Evolutionary conservation across 2,329 filamentous ascomycete species (phyloP).

Genomic region (Pseudogymnoascus sp.): DNA sequence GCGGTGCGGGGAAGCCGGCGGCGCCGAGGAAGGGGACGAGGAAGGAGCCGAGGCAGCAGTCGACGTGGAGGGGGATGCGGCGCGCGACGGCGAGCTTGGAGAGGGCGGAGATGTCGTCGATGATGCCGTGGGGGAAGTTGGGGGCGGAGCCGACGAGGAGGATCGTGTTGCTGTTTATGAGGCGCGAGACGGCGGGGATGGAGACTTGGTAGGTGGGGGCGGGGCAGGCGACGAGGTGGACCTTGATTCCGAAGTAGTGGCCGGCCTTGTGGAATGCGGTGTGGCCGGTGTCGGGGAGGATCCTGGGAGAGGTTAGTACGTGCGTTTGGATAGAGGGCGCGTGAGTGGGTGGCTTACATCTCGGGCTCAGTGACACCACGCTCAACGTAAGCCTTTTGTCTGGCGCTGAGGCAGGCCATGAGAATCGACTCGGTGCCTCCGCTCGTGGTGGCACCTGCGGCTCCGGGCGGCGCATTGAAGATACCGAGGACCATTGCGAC

Average conservation of each 20-base stretch:
- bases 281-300: constrained; percentile 88
- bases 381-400: constrained; percentile 81
- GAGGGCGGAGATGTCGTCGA: constrained; percentile 83
- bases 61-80: constrained; percentile 83
- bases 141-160: constrained; percentile 89
- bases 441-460: constrained; percentile 80
- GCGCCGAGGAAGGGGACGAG: constrained; percentile 84
- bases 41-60: constrained; percentile 96
- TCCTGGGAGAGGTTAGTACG: constrained; percentile 45
- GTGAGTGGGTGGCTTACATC: constrained; percentile 52
- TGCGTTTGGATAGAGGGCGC: not conserved
- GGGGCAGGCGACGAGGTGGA: constrained; percentile 81
- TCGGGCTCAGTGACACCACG: constrained; percentile 85
- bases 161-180: constrained; percentile 91
- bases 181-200: constrained; percentile 63
- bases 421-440: constrained; percentile 95
- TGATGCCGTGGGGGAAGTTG: constrained; percentile 97
- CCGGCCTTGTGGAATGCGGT: constrained; percentile 94
- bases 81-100: constrained; percentile 74
- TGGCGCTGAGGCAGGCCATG: constrained; percentile 84
- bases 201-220: constrained; percentile 80
- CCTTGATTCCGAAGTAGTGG: constrained; percentile 93
- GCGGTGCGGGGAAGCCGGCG: constrained; percentile 82
- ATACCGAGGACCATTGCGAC: constrained; percentile 88
- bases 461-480: constrained; percentile 81